phyloP scores from a whole-genome alignment of 2,329 filamentous ascomycete species.

The Beauveria caledonica region DNA sequence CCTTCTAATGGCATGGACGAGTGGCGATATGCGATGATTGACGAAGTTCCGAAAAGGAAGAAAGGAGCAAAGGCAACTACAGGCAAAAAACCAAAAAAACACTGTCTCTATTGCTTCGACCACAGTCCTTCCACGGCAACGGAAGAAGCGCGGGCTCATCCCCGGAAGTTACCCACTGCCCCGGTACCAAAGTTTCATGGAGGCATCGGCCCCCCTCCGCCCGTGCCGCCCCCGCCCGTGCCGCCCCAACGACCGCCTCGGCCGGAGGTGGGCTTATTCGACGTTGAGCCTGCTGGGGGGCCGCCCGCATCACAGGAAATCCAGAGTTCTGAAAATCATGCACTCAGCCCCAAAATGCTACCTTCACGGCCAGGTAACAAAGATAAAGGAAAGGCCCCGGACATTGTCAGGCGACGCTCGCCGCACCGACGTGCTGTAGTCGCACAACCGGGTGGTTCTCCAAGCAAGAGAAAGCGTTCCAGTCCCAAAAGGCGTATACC shows the following conservation, averaged over 20 bases:
- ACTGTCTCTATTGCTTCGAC: conserved; percentile 24
- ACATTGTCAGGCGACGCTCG: neutral
- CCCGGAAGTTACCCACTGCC: conserved; percentile 12
- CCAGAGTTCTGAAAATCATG: conserved; percentile 2
- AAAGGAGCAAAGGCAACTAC: conserved; percentile 10
- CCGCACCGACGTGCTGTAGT: neutral
- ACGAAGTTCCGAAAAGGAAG: conserved; percentile 19
- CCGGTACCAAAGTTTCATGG: neutral
- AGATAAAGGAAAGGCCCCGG: neutral
- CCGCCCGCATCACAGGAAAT: neutral
- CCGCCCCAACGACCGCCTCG: conserved; percentile 12
- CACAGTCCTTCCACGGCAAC: conserved; percentile 17
- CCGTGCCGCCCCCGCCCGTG: conserved; percentile 5
- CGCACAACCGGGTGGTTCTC: neutral
- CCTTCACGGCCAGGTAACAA: neutral
- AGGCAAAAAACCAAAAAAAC: conserved; percentile 6
- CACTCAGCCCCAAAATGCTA: conserved; percentile 10
- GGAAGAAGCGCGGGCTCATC: conserved; percentile 19
- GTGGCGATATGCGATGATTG: conserved; percentile 26
- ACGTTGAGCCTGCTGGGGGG: neutral
- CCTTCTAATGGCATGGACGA: conserved; percentile 22
- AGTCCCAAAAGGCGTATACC: neutral
- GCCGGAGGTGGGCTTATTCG: conserved; percentile 6
- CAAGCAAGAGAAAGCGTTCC: neutral
- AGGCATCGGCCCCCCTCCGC: conserved; percentile 5